Evolutionary conservation across 2,329 filamentous ascomycete genomes (phyloP), one percentile per base, ranked within the genome.

Genomic region (Fusarium multiceps): DNA sequence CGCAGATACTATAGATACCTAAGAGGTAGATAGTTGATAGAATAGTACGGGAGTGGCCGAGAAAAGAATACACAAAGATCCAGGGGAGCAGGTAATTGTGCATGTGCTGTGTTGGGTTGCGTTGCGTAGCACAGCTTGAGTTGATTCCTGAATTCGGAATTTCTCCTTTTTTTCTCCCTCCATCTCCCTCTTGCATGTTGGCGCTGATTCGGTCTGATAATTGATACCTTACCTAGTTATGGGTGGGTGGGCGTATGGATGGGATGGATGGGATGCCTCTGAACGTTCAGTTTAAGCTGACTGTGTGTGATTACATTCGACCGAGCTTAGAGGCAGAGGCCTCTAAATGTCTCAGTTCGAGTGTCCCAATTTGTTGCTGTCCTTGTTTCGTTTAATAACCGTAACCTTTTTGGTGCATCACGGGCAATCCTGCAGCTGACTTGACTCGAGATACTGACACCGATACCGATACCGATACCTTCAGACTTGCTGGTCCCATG

Each of bases 41-140:
- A 56, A 71, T 47, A 57, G 60, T 48, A 65, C 73, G 71, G 72
- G 71, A 70, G 69, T 68, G 69, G 63, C 69, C 69, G 60, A 74
- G 55, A 51, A 53, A 54, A 54, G 59, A 54, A 69, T 68, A 67
- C 63, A 72, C 71, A 66, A 72, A 46, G 69, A 75, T 56, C 23
- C 42, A 62, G 37, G 46, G 50, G 41, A 47, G 28, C 25, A 63
- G 37, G 42, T 45, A 56, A 41, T 37, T 59, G 56, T 69, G 55
- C 40, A 47, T 66, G 69, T 72, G 9, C 6, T 37, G 32, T 34
- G 32, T 9, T 32, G 30, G 7, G 30, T 16, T 37, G 34, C 16
- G 69, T 61, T 60, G 59, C 72, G 71, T 74, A 37, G 61, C 50
- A 75, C 71, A 62, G 59, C 62, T 66, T 49, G 56, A 68, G 66